Evolutionary conservation across 148 eudicot genomes (phyloP), one percentile per base, ranked within the genome.

Genomic region (Vaccinium corymbosum): DNA sequence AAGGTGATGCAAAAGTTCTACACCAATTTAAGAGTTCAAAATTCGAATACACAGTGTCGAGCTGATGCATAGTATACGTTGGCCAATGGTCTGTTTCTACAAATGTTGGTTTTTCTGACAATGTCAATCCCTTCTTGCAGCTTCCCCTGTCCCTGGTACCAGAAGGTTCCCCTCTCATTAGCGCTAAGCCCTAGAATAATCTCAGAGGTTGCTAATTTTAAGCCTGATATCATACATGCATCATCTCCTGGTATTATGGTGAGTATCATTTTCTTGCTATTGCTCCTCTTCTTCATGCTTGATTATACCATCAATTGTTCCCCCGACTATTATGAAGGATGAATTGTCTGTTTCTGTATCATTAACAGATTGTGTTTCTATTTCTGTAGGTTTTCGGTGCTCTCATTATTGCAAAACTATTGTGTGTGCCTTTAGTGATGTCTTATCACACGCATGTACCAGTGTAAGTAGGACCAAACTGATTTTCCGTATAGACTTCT

Each of bases 391-490:
- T 97, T 38, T 97, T 97, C 82, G 97, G 99, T 48, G 98, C 98
- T 46, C 98, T 94, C 51, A 84, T 90, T 87, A 97, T 97, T 81
- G 99, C 98, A 55, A 93, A 97, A 90, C 87, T 97, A 84, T 82
- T 97, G 78, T 91, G 84, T 80, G 97, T 94, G 80, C 99, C 98
- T 15, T 88, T 94, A 80, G 98, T 97, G 88, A 97, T 97, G 99
- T 97, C 99, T 52, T 97, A 94, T 88, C 97, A 97, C 85, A 97
- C 99, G 7, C 99, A 97, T 83, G 95, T 97, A 78, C 99, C 99
- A 84, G 97, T 97, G 99, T 97, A 92, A 89, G 95, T 87, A 83
- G 4, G 80, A 15, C 71, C 38, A 55, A 10, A 42, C n/a, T 57
- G 53, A 32, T 82, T 42, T 80, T 68, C 51, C 76, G 0, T 42